Evolutionary conservation across 1,284 basidiomycete species (phyloP).

Genomic region (Athelia sp.): DNA sequence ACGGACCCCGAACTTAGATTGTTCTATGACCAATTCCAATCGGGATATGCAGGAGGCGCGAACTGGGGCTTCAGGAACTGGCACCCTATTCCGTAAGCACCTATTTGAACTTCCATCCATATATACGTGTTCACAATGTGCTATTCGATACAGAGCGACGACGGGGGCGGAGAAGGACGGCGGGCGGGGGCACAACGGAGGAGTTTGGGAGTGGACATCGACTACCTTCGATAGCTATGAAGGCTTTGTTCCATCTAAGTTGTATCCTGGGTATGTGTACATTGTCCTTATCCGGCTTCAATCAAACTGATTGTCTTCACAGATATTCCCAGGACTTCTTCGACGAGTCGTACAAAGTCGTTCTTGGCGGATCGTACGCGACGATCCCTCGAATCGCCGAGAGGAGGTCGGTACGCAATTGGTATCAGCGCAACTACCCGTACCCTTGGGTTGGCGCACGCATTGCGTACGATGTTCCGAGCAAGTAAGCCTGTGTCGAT

Average conservation of each 20-base stretch:
- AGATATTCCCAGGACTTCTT: conserved; percentile 89
- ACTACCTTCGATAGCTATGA: conserved; percentile 70
- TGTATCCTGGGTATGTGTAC: conserved; percentile 76
- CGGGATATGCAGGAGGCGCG: conserved; percentile 66
- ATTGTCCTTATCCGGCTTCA: neutral
- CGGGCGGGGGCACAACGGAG: conserved; percentile 80
- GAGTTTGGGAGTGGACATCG: conserved; percentile 99
- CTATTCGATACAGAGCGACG: conserved; percentile 46
- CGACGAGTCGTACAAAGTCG: conserved; percentile 78
- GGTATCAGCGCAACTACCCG: conserved; percentile 76
- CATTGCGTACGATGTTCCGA: conserved; percentile 60
- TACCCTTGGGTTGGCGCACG: conserved; percentile 72
- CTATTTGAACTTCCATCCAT: neutral
- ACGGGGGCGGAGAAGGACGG: conserved; percentile 42
- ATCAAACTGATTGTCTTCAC: conserved; percentile 7
- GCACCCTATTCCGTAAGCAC: conserved; percentile 78
- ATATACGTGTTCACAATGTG: neutral
- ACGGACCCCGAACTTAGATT: conserved; percentile 84
- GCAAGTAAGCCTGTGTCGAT: no score
- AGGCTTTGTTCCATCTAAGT: conserved; percentile 68
- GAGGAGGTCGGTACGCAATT: conserved; percentile 76
- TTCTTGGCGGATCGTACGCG: conserved; percentile 88
- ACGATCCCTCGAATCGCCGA: conserved; percentile 81
- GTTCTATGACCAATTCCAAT: conserved; percentile 69
- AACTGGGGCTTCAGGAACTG: conserved; percentile 91